A percentile compares a stretch with the other conserved stretches of the same genome.
Conservation (phyloP, 2,329 filamentous ascomycete genomes). For the Paracoccidioides brasiliensis region DNA sequence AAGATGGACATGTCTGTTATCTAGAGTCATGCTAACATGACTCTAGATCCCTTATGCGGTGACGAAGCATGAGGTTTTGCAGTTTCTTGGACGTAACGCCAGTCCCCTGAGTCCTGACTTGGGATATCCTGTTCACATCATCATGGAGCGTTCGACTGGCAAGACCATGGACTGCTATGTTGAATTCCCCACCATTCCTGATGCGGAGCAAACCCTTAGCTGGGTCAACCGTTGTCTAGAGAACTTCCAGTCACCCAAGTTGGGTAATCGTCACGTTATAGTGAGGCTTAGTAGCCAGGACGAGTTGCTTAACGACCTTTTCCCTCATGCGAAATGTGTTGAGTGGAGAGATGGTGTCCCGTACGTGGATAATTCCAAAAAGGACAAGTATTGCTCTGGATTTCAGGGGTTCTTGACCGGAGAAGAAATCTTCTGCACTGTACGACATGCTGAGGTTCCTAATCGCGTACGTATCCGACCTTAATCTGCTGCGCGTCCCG, state of each 20-base stretch:
- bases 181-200: slow-evolving; percentile 28
- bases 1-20: background rate
- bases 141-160: slow-evolving; percentile 45
- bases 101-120: slow-evolving; percentile 23
- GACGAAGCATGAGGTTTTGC: slow-evolving; percentile 36
- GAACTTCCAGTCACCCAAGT: slow-evolving; percentile 28
- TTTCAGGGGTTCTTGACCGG: slow-evolving; percentile 39
- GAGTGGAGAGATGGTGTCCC: slow-evolving; percentile 30
- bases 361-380: slow-evolving; percentile 19
- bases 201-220: slow-evolving; percentile 28
- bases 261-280: slow-evolving; percentile 37
- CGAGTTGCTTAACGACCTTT: slow-evolving; percentile 38
- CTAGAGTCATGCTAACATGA: slow-evolving; percentile 4
- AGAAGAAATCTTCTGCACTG: slow-evolving; percentile 37
- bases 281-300: slow-evolving; percentile 36
- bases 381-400: slow-evolving; percentile 35
- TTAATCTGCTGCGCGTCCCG: background rate
- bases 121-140: slow-evolving; percentile 41
- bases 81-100: slow-evolving; percentile 34
- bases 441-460: slow-evolving; percentile 37
- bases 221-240: slow-evolving; percentile 25
- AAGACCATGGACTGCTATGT: slow-evolving; percentile 44
- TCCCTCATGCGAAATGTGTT: slow-evolving; percentile 40
- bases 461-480: slow-evolving; percentile 31
- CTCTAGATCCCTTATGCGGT: slow-evolving; percentile 39